A percentile compares a stretch with the other conserved stretches of the same genome.
Conservation (phyloP, 331 rosid genomes). For the Quercus tomentella region DNA sequence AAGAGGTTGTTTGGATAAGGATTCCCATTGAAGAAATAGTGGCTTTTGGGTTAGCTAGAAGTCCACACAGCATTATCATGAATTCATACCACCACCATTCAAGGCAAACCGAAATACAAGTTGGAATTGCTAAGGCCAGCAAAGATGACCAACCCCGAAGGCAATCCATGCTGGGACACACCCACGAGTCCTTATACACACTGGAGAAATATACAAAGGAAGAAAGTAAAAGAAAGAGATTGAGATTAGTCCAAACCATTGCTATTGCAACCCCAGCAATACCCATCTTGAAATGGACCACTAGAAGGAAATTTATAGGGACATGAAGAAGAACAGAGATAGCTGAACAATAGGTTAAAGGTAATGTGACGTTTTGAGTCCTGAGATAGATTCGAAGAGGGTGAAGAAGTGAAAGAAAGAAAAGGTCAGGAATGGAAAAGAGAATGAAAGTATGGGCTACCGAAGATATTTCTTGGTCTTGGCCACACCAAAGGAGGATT, state of each 20-base stretch:
- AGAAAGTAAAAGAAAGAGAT: slow-evolving; percentile 53
- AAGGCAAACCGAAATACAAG: slow-evolving; percentile 85
- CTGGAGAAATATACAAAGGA: slow-evolving; percentile 66
- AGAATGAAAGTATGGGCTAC: slow-evolving; percentile 73
- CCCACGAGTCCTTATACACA: slow-evolving; percentile 83
- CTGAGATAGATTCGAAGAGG: slow-evolving; percentile 81
- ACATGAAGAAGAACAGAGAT: slow-evolving; percentile 71
- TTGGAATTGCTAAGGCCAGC: slow-evolving; percentile 69
- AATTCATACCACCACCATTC: slow-evolving; percentile 99
- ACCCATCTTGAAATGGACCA: slow-evolving; percentile 63
- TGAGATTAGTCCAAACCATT: slow-evolving; percentile 71
- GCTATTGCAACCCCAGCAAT: slow-evolving; percentile 85
- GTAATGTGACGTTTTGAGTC: slow-evolving; percentile 74
- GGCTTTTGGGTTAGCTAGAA: slow-evolving; percentile 69
- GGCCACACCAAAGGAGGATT: slow-evolving; percentile 80
- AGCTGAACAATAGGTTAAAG: slow-evolving; percentile 76
- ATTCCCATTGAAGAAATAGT: slow-evolving; percentile 94
- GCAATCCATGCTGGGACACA: slow-evolving; percentile 62
- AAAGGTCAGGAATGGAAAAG: slow-evolving; percentile 81
- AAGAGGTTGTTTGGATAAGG: slow-evolving; percentile 77
- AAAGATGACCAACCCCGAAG: slow-evolving; percentile 71
- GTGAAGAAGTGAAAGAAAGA: slow-evolving; percentile 85
- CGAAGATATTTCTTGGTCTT: slow-evolving; percentile 67
- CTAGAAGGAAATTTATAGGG: slow-evolving; percentile 77
- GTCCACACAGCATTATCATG: slow-evolving; percentile 86